Base-by-base conservation (phyloP, 2,329 filamentous ascomycete genomes). In the Emmonsia crescens region DNA sequence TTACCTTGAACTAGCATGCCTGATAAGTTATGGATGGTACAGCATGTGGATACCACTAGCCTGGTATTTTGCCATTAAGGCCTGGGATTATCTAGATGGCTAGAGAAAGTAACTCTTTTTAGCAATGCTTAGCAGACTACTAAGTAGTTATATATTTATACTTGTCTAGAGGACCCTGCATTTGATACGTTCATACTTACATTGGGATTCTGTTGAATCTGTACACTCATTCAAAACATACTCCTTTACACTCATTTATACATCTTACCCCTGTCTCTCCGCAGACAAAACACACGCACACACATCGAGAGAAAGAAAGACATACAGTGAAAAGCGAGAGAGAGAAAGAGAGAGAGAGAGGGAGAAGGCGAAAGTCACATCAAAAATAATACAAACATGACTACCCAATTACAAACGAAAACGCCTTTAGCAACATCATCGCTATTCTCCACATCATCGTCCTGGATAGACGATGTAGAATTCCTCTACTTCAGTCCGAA, bases 401-500 rank as follows among this genome's bases (percentile, higher is more conserved):
- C 21, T 27, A 16, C 27, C n/a, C 42, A 49, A 59, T 33, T 21
- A 21, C 42, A 49, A 21, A 49, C 29, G 12, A 51, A n/a, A 16
- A 12, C 44, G 3, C 24, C 27, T 29, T 21, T 49, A 51, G 51
- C 42, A 31, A 58, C 38, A 19, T 58, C 56, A 48, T 58, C 56
- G 6, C 29, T 48, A 29, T 46, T 33, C 24, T 44, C 56, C 14
- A 33, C 57, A 36, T 36, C 57, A 24, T n/a, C 57, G 19, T 36
- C 57, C 14, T 36, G 27, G 24, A 36, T 49, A 31, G 57, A 48
- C 16, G 44, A 59, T 19, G 29, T 10, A n/a, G 46, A 54, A 31
- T 51, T 14, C 21, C 24, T 44, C 48, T 52, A 19, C 59, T 60
- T 60, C 33, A 60, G 59, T 48, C 59, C 59, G 2, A 60, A 60